Conservation (phyloP, 2,329 filamentous ascomycete genomes). For the Pseudomassariella vexata region DNA sequence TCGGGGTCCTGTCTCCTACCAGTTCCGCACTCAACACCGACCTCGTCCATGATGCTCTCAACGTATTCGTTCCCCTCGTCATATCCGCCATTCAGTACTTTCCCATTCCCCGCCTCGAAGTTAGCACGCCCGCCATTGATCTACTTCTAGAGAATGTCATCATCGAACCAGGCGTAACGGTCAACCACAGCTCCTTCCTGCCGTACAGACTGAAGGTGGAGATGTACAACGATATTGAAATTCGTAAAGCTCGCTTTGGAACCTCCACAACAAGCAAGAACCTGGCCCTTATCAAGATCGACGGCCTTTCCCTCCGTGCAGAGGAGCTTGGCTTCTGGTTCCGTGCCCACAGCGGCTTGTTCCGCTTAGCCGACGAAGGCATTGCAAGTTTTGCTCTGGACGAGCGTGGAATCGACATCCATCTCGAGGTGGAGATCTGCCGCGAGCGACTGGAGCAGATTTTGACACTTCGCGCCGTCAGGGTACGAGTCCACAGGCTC, state of each 20-base stretch:
- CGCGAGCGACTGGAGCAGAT: constrained; percentile 76
- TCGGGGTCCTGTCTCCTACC: constrained; percentile 61
- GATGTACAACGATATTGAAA: constrained; percentile 80
- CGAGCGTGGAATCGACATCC: constrained; percentile 79
- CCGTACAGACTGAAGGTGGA: constrained; percentile 77
- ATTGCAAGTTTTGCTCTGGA: constrained; percentile 83
- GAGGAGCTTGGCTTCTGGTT: constrained; percentile 90
- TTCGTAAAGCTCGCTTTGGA: constrained; percentile 69
- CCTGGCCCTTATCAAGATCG: constrained; percentile 69
- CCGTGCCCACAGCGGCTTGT: constrained; percentile 67
- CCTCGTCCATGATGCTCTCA: constrained; percentile 67
- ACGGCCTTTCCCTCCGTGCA: constrained; percentile 77
- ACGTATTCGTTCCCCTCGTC: constrained; percentile 74
- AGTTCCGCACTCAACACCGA: constrained; percentile 62
- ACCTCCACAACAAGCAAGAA: constrained; percentile 64
- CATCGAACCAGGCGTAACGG: constrained; percentile 76
- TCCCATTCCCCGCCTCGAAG: constrained; percentile 84
- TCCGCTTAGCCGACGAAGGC: constrained; percentile 74
- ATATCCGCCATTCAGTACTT: constrained; percentile 78
- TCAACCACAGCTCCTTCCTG: constrained; percentile 84
- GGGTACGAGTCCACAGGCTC: constrained; percentile 81
- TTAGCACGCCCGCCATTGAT: constrained; percentile 77
- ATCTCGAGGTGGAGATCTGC: constrained; percentile 77
- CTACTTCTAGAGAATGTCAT: constrained; percentile 86
- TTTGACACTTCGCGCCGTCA: constrained; percentile 67